Percentiles rank a stretch among this genome's conserved stretches.
phyloP scores from a whole-genome alignment of 495 filamentous ascomycete species.

The Penicillium crystallinum region DNA sequence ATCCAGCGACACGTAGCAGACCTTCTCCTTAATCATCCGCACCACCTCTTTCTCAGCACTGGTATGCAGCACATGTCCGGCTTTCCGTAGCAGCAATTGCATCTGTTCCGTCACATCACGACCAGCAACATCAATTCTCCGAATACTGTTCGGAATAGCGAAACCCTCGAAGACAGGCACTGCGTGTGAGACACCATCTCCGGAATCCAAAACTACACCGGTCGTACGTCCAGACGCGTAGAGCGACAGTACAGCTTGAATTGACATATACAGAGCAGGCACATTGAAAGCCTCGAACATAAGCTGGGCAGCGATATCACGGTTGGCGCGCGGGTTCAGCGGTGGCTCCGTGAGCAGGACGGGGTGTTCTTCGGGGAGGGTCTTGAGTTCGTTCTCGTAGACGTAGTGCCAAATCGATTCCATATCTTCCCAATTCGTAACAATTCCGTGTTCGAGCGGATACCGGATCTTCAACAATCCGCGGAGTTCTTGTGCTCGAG shows the following conservation, averaged over 20 bases:
- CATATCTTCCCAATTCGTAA: constrained; percentile 99
- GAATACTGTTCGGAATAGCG: constrained; percentile 90
- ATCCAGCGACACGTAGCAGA: constrained; percentile 86
- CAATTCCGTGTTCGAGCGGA: constrained; percentile 94
- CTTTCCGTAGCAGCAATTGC: constrained; percentile 86
- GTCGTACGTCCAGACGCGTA: constrained; percentile 97
- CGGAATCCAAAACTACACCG: constrained; percentile 90
- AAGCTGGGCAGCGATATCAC: constrained; percentile 94
- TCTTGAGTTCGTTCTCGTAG: constrained; percentile 81
- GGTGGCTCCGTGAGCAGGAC: constrained; percentile 96
- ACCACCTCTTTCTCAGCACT: constrained; percentile 98
- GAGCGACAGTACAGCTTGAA: constrained; percentile 93
- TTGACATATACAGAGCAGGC: constrained; percentile 90
- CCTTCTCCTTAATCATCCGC: constrained; percentile 90
- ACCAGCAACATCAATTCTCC: constrained; percentile 94
- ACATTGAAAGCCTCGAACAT: constrained; percentile 99
- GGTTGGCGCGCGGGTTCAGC: constrained; percentile 91
- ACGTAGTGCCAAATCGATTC: constrained; percentile 96
- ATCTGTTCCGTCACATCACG: constrained; percentile 95
- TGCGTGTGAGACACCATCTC: constrained; percentile 95
- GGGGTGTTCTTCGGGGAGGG: constrained; percentile 96
- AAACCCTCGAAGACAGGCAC: constrained; percentile 98
- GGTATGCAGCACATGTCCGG: constrained; percentile 91
- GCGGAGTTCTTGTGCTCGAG: constrained; percentile 84
- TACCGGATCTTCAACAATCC: constrained; percentile 93